Conservation (phyloP, 208 protist genomes). For the Trypanosoma mega region DNA sequence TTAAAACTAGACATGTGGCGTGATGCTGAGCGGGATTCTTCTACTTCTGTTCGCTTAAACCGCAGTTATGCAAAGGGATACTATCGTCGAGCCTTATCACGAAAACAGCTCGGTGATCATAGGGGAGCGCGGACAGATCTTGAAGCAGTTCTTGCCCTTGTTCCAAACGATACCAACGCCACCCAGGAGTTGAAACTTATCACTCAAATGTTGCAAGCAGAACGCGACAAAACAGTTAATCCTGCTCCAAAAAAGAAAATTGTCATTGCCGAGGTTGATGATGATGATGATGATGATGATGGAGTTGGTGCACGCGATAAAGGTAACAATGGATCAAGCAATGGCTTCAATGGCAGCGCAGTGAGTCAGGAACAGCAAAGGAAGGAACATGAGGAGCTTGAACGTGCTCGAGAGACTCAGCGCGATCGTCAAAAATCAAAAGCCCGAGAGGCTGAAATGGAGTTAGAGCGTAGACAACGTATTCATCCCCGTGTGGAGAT, state of each 20-base stretch:
- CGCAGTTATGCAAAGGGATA: slow-evolving; percentile 85
- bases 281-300: slow-evolving; percentile 70
- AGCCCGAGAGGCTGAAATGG: slow-evolving; percentile 33
- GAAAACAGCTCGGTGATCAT: slow-evolving; percentile 80
- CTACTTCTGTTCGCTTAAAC: slow-evolving; percentile 75
- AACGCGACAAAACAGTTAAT: slow-evolving; percentile 35
- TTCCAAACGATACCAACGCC: slow-evolving; percentile 63
- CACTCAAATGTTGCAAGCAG: slow-evolving; percentile 66
- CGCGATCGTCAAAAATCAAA: slow-evolving; percentile 31
- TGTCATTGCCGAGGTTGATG: slow-evolving; percentile 83
- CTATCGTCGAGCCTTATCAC: slow-evolving; percentile 81
- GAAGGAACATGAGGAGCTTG: slow-evolving; percentile 48
- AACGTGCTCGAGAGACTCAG: slow-evolving; percentile 27
- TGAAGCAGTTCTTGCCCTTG: slow-evolving; percentile 82
- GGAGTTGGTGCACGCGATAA: slow-evolving; percentile 21
- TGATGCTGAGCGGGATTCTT: slow-evolving; percentile 81
- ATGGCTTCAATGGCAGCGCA: no score
- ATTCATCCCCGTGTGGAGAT: slow-evolving; percentile 65
- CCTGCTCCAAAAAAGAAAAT: slow-evolving; percentile 60
- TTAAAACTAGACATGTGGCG: slow-evolving; percentile 74
- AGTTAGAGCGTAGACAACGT: slow-evolving; percentile 31
- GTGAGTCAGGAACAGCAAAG: slow-evolving; percentile 36
- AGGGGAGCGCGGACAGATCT: slow-evolving; percentile 83
- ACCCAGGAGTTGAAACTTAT: slow-evolving; percentile 69
- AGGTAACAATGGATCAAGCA: slow-evolving; percentile 5